Conservation (phyloP, 2,329 filamentous ascomycete genomes). For the Colletotrichum kahawae region DNA sequence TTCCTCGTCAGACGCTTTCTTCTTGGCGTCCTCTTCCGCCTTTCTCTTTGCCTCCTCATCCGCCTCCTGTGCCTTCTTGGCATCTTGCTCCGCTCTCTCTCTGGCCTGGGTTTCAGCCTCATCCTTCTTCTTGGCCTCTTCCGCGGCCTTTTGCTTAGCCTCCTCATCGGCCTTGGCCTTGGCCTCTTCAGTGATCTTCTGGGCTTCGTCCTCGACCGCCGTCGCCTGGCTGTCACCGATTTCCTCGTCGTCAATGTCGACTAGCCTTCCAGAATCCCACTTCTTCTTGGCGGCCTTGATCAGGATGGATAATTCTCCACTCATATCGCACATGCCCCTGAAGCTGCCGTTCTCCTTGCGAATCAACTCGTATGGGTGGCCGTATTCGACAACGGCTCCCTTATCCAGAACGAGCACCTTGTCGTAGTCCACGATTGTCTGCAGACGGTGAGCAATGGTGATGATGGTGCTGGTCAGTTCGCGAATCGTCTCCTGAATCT, state of each 20-base stretch:
- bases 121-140: background rate
- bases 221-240: background rate
- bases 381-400: conserved; percentile 85
- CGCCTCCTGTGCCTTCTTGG: background rate
- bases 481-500: conserved; percentile 97
- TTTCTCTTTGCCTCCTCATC: conserved; percentile 11
- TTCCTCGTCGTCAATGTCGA: conserved; percentile 32
- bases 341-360: conserved; percentile 70
- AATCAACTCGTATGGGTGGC: conserved; percentile 85
- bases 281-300: conserved; percentile 61
- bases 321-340: conserved; percentile 68
- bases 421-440: conserved; percentile 98
- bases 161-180: background rate
- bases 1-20: background rate
- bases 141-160: background rate
- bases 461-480: conserved; percentile 92
- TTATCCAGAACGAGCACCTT: conserved; percentile 95
- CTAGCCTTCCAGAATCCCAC: conserved; percentile 44
- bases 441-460: conserved; percentile 93
- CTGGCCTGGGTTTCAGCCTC: background rate
- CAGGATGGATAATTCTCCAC: conserved; percentile 60
- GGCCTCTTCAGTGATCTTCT: background rate
- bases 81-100: conserved; percentile 9
- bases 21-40: conserved; percentile 6
- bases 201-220: background rate